Evolutionary conservation across 2,329 filamentous ascomycete species (phyloP).

Genomic region (Aspergillus sp.): DNA sequence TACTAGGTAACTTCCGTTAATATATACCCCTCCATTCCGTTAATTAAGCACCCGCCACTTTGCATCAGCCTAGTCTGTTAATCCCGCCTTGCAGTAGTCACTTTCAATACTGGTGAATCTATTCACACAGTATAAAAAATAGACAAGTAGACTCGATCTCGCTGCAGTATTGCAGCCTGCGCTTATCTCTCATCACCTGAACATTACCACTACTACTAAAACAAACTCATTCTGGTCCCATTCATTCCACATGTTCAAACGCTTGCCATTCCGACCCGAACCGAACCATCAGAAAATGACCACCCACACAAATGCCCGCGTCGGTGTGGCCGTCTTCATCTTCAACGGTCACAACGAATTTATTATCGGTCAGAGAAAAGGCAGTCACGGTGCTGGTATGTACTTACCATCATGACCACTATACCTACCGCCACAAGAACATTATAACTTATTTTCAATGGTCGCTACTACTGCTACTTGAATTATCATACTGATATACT

Average conservation of each 20-base stretch:
- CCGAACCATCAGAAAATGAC: not conserved
- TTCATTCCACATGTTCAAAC: too few species aligned
- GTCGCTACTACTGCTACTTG: not conserved
- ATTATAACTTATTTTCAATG: not conserved
- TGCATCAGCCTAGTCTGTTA: not conserved
- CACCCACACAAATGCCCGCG: constrained; percentile 4
- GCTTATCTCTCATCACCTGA: too few species aligned
- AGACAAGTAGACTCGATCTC: too few species aligned
- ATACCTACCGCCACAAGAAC: not conserved
- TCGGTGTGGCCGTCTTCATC: constrained; percentile 20
- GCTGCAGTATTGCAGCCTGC: too few species aligned
- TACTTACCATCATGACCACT: too few species aligned
- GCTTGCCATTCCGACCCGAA: not conserved
- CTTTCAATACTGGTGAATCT: too few species aligned
- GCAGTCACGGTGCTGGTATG: constrained; percentile 21
- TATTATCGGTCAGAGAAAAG: constrained; percentile 18
- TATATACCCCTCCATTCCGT: constrained; percentile 4
- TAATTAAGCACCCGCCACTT: not conserved
- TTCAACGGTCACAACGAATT: constrained; percentile 15
- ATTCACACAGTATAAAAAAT: too few species aligned
- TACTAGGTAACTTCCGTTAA: not conserved
- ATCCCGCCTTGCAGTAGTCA: not conserved
- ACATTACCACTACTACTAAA: too few species aligned
- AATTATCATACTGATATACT: too few species aligned
- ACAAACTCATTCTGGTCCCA: too few species aligned